A percentile compares a stretch with the other conserved stretches of the same genome.
Conservation (phyloP, 2,329 filamentous ascomycete species). For the Aureobasidium sp. region DNA sequence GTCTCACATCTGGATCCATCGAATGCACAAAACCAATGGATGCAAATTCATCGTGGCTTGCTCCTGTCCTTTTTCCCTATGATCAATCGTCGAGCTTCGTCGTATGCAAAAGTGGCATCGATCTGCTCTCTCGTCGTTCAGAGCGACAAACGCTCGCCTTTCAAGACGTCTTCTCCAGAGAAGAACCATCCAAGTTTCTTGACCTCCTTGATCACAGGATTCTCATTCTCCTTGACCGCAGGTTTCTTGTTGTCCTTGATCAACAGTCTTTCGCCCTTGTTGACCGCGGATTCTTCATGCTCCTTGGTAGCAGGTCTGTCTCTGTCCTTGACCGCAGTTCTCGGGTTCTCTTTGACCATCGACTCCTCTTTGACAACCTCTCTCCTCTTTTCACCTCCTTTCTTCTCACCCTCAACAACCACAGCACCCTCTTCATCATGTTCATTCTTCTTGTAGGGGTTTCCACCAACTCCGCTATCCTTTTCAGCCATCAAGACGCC, state of each 20-base stretch:
- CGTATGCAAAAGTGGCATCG: too few species aligned
- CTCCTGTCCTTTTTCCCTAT: too few species aligned
- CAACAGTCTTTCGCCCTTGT: not conserved
- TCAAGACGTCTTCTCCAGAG: conserved; percentile 1
- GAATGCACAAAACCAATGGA: too few species aligned
- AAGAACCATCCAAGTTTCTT: not conserved
- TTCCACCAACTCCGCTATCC: not conserved
- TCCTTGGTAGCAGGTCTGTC: not conserved
- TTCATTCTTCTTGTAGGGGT: not conserved
- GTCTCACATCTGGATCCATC: too few species aligned
- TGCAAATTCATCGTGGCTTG: too few species aligned
- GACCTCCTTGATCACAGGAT: not conserved
- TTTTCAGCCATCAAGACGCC: not conserved
- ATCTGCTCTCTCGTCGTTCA: too few species aligned
- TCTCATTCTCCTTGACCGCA: not conserved
- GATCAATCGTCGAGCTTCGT: too few species aligned
- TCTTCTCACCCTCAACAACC: not conserved
- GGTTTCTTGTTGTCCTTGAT: not conserved
- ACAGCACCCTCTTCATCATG: not conserved
- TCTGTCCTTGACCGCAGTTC: not conserved
- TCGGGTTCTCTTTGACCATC: not conserved
- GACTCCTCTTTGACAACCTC: not conserved
- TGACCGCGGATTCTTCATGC: not conserved
- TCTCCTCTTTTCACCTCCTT: not conserved
- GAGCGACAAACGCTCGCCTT: too few species aligned